Evolutionary conservation across 202 grass and related monocot species (phyloP).

Genomic region (Eragrostis tef): DNA sequence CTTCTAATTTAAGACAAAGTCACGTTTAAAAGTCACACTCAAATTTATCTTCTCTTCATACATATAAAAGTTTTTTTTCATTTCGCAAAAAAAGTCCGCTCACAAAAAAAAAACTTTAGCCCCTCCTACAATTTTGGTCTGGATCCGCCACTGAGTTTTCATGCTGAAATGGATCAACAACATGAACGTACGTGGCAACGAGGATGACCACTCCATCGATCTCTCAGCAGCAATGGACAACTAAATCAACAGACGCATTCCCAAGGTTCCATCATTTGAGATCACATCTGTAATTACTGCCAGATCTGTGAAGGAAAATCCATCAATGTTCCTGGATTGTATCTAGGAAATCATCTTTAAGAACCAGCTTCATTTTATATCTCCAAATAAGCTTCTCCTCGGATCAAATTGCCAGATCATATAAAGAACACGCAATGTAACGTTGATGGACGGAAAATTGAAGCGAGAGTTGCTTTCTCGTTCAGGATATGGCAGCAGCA

Average conservation of each 20-base stretch:
- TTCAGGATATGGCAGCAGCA: conserved; percentile 8
- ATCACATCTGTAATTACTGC: not conserved
- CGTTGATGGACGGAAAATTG: not conserved
- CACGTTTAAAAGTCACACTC: no score
- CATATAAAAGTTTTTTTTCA: no score
- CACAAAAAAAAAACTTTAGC: no score
- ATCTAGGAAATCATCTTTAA: conserved; percentile 20
- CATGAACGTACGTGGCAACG: not conserved
- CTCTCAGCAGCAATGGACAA: not conserved
- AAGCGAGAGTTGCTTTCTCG: not conserved
- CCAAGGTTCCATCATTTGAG: not conserved
- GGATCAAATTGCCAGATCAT: not conserved
- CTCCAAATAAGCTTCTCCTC: not conserved
- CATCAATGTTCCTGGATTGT: not conserved
- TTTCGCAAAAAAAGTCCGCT: no score
- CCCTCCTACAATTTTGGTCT: no score
- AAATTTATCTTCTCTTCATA: no score
- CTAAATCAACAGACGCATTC: not conserved
- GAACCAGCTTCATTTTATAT: not conserved
- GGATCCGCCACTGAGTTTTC: not conserved
- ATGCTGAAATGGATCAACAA: not conserved
- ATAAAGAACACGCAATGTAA: not conserved
- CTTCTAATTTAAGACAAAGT: no score
- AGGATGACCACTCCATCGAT: not conserved
- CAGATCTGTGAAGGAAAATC: conserved; percentile 1